A percentile compares a stretch with the other conserved stretches of the same genome.
These are phyloP conservation scores for Paramarasmius palmivorus DNA, from an alignment of 1,284 basidiomycete species.

Conservation along the genomic window DNA sequence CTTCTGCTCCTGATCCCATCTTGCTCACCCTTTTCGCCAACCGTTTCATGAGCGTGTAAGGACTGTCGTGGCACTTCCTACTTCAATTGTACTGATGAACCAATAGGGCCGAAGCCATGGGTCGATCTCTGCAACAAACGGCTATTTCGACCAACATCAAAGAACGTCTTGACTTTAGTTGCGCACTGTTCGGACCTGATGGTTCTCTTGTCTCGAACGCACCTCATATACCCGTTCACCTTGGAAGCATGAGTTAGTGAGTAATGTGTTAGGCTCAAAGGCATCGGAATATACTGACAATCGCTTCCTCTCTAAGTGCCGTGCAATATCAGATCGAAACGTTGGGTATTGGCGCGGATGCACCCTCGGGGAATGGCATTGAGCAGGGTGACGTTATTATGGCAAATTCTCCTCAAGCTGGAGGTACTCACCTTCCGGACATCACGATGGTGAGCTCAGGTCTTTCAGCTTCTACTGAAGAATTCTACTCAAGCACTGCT, in stretches of 20 bases:
- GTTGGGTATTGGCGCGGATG: too few relatives aligned
- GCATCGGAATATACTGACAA: slow-evolving; percentile 9
- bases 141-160: slow-evolving; percentile 92
- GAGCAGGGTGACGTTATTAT: slow-evolving; percentile 89
- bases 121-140: slow-evolving; percentile 85
- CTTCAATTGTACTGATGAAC: too few relatives aligned
- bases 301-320: slow-evolving; percentile 52
- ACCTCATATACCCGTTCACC: slow-evolving; percentile 81
- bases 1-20: slow-evolving; percentile 74
- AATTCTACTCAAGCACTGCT: too few relatives aligned
- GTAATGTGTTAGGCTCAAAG: slow-evolving; percentile 27
- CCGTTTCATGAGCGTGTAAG: slow-evolving; percentile 81
- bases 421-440: slow-evolving; percentile 85
- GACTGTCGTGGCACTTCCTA: too few relatives aligned
- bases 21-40: slow-evolving; percentile 89
- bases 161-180: slow-evolving; percentile 86
- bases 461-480: too few relatives aligned
- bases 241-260: slow-evolving; percentile 85
- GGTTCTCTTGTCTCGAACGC: slow-evolving; percentile 92
- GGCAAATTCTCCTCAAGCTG: slow-evolving; percentile 88
- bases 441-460: slow-evolving; percentile 72
- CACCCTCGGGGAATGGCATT: slow-evolving; percentile 59
- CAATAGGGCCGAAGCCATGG: slow-evolving; percentile 81
- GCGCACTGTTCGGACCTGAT: slow-evolving; percentile 88
- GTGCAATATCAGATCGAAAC: slow-evolving; percentile 86